Conservation (phyloP, 768 basidiomycete genomes). For the Boletus bicolor region DNA sequence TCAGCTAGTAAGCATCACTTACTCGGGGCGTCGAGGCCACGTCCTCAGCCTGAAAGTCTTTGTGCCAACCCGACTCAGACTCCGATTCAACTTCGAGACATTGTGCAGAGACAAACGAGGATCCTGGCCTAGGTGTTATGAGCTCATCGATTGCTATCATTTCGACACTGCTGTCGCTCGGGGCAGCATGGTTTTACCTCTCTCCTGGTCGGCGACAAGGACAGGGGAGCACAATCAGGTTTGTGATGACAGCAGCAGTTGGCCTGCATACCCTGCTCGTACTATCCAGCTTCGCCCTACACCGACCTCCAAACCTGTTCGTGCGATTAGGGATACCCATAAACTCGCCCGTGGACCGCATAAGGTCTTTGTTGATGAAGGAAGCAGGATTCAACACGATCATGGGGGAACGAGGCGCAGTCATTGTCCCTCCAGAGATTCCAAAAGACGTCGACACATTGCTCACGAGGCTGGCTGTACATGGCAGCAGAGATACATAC, state of each 20-base stretch:
- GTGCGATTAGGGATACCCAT: constrained; percentile 50
- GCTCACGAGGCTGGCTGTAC: constrained; percentile 51
- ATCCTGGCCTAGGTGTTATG: background rate
- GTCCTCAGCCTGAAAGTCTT: background rate
- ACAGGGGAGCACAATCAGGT: background rate
- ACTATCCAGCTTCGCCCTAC: constrained; percentile 12
- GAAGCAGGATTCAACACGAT: constrained; percentile 37
- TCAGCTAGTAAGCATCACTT: background rate
- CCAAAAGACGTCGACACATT: constrained; percentile 50
- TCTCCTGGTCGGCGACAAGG: constrained; percentile 6
- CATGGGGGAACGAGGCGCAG: constrained; percentile 7
- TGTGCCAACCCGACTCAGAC: background rate
- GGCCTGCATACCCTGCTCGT: constrained; percentile 18
- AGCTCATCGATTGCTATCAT: background rate
- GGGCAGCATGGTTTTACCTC: constrained; percentile 17
- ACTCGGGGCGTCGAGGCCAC: background rate
- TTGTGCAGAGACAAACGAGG: too few species aligned
- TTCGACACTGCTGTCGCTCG: constrained; percentile 18
- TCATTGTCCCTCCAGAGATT: constrained; percentile 29
- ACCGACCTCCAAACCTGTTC: constrained; percentile 64
- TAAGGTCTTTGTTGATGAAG: constrained; percentile 45
- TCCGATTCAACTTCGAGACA: background rate
- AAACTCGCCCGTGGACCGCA: constrained; percentile 49
- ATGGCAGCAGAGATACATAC: constrained; percentile 57
- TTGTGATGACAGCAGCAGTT: constrained; percentile 9